Conservation (phyloP, 306 rosid species). For the Pterocarpus macrocarpus region DNA sequence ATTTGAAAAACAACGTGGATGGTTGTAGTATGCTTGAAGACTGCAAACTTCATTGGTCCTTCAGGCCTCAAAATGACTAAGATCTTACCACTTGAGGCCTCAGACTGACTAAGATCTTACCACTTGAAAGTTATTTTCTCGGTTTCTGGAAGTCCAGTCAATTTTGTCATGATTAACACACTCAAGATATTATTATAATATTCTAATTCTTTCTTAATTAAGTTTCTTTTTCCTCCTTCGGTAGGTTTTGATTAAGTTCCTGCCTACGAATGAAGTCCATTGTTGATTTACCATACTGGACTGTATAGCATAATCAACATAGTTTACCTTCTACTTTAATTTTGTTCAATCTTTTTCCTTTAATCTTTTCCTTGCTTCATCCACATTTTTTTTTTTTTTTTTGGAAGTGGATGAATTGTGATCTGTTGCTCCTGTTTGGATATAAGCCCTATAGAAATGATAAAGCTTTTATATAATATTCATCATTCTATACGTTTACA, state of each 20-base stretch:
- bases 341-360: background rate
- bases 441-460: background rate
- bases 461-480: background rate
- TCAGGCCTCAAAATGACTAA: background rate
- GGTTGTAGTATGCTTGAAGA: background rate
- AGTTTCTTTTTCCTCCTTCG: background rate
- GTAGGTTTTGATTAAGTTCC: background rate
- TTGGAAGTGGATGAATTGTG: constrained; percentile 15
- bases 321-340: background rate
- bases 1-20: background rate
- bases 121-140: constrained; percentile 14
- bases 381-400: background rate
- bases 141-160: background rate
- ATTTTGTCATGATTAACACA: background rate
- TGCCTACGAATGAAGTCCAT: background rate
- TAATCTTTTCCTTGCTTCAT: background rate
- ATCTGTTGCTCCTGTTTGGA: background rate
- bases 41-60: background rate
- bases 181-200: background rate
- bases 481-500: background rate
- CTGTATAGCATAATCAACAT: background rate
- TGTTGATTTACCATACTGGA: background rate
- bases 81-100: background rate
- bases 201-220: background rate
- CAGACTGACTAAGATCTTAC: background rate